These are phyloP conservation scores for Boletus reticulatus DNA, from an alignment of 768 basidiomycete genomes.

Conservation along the genomic window DNA sequence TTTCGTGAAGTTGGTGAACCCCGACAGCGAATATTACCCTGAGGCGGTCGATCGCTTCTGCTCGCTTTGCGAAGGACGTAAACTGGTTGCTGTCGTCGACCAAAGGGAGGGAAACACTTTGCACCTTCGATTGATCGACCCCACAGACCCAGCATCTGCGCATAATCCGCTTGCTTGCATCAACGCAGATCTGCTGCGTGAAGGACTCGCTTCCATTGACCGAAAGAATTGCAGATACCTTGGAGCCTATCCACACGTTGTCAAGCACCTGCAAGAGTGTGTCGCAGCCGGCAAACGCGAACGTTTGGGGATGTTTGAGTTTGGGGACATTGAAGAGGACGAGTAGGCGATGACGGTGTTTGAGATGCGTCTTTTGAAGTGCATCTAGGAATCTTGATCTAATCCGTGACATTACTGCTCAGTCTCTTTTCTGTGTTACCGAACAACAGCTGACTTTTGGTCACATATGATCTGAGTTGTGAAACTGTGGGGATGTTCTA, in stretches of 20 bases:
- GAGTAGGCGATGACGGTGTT: constrained; percentile 35
- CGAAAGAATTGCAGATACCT: constrained; percentile 74
- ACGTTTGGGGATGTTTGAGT: constrained; percentile 84
- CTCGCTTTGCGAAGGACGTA: constrained; percentile 83
- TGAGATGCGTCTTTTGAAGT: constrained; percentile 16
- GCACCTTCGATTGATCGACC: constrained; percentile 93
- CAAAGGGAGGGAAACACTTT: constrained; percentile 72
- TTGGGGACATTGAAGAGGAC: constrained; percentile 88
- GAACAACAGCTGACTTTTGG: neutral
- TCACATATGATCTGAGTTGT: neutral
- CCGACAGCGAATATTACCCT: constrained; percentile 80
- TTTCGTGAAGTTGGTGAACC: constrained; percentile 80
- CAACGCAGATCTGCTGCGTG: constrained; percentile 86
- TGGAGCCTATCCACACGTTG: constrained; percentile 62
- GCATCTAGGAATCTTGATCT: constrained; percentile 15
- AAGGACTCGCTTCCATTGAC: constrained; percentile 83
- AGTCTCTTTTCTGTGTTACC: neutral
- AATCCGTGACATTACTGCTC: constrained; percentile 2
- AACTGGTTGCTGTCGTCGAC: constrained; percentile 95
- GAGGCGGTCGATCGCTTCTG: constrained; percentile 90
- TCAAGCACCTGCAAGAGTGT: constrained; percentile 62
- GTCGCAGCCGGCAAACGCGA: constrained; percentile 66
- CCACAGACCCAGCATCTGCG: constrained; percentile 64
- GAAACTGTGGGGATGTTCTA: neutral
- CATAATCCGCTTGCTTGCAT: constrained; percentile 74